Conservation (phyloP, 148 eudicot species). For the Selenicereus undatus region DNA sequence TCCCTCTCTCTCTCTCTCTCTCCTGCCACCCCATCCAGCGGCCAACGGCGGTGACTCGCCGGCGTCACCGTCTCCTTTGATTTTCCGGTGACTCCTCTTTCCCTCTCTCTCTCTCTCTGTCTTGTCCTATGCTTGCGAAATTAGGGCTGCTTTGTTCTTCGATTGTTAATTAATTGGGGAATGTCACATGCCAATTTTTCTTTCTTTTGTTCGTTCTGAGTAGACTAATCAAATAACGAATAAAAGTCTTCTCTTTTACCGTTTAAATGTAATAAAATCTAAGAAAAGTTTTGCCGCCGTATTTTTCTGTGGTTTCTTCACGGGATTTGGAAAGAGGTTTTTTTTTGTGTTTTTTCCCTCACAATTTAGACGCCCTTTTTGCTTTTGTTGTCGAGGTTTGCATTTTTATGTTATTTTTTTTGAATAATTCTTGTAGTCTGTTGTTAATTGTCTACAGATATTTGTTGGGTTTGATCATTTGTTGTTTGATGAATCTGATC, state of each 20-base stretch:
- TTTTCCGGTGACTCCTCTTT: constrained; percentile 4
- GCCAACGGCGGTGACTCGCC: constrained; percentile 8
- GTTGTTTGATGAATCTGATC: not conserved
- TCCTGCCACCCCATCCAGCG: not conserved
- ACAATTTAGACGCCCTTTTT: not conserved
- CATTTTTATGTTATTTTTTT: not conserved
- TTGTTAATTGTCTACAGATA: not conserved
- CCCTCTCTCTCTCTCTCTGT: not conserved
- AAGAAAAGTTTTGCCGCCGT: not conserved
- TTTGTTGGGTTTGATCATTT: no score
- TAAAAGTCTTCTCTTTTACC: constrained; percentile 9
- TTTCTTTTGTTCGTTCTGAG: not conserved
- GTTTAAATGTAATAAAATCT: not conserved
- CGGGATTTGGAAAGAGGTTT: not conserved
- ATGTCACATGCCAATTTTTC: not conserved
- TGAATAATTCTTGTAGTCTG: not conserved
- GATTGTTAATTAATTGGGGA: not conserved
- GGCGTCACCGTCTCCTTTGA: constrained; percentile 4
- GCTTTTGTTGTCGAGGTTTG: not conserved
- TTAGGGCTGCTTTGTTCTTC: not conserved
- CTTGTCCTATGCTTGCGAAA: not conserved
- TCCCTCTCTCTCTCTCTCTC: not conserved
- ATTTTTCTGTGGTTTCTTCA: not conserved
- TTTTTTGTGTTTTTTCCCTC: not conserved
- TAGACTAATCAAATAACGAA: not conserved